Base-by-base conservation (phyloP, 75 land plant genomes). In the Ceratopteris richardii region DNA sequence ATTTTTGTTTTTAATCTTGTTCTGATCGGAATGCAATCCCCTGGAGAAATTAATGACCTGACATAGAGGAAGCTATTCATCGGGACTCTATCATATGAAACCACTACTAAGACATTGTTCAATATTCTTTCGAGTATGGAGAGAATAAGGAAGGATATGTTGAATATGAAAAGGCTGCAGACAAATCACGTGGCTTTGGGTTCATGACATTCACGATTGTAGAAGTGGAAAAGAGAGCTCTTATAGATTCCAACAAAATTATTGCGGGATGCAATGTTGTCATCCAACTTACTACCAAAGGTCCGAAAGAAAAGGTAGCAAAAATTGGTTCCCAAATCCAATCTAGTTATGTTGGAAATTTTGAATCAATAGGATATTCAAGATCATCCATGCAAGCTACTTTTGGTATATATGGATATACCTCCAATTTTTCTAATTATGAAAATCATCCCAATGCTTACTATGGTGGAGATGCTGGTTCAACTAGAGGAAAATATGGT, bases 121-220 rank as follows among this genome's bases (percentile, higher is more conserved):
- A 73, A 58, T 22, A 77, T 73, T 21, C 83, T 86, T 54, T 72
- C 14, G 78, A 73, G 68, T 70, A 82, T 70, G 90, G 90, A 54
- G 90, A 82, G 54, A 86, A 82, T 59, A 83, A 82, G 52, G 90
- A 86, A 76, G 90, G 90, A 54, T 83, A 83, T 13, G 82, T 86
- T 70, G 90, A 83, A 43, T 86, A 77, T 74, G 90, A 86, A 47
- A 86, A 86, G 56, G 78, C 76, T 29, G 77, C 87, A 44, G 77
- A 68, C 31, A 79, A 80, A 58, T 83, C 87, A 48, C 66, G 89
- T 41, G 89, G 89, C 1, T 85, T 85, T 72, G 89, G 83, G n/a
- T 85, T 85, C 59, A 75, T 85, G 16, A 85, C 89, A 24, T 85
- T 71, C 70, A 85, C 69, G 63, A 82, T 74, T 47, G 69, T 71